Base-by-base conservation (phyloP, 495 filamentous ascomycete species). In the Daldinia grandis region DNA sequence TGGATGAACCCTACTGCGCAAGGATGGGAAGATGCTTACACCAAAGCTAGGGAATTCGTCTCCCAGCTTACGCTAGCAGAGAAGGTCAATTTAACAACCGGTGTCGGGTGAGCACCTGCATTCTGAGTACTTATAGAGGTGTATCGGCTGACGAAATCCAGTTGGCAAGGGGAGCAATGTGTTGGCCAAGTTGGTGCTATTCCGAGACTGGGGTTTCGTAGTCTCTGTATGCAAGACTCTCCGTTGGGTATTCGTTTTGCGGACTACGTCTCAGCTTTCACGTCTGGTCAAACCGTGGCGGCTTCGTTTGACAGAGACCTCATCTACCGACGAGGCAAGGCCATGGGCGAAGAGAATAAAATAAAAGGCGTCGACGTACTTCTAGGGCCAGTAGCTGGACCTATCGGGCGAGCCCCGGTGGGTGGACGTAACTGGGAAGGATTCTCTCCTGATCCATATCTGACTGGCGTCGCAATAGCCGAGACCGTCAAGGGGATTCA, bases 341-440 rank as follows among this genome's bases (percentile, higher is more conserved):
- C 91, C 15, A 93, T 97, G 87, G 93, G 92, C 27, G 76, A 85
- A 54, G 93, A 97, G 72, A 90, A 93, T 69, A 87, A 86, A 59
- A 91, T 84, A 37, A 97, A 97, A 78, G 93, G 93, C 59, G 85
- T 96, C 61, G 93, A 96, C 68, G 87, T 97, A 25, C 87, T 93
- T 72, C 82, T 99, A 21, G 95, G 95, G 1, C 95, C 95, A 6
- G 95, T 95, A 15, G 92, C 94, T 40, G 95, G 95, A 0, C 94
- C 95, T 1, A 79, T 96, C 35, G 93, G 93, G 24, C 87, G 91
- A 51, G 76, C 82, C 25, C 90, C 94, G 1, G 89, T 88, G 61
- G 92, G 88, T 33, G 95, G 95, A n/a, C 87, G 95, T 30, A 95
- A 95, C 79, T 98, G 95, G 95, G 92, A 93, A 79, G 88, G 92